Evolutionary conservation across 371 early-diverging fungal species (phyloP).

Genomic region (Apophysomyces sp.): DNA sequence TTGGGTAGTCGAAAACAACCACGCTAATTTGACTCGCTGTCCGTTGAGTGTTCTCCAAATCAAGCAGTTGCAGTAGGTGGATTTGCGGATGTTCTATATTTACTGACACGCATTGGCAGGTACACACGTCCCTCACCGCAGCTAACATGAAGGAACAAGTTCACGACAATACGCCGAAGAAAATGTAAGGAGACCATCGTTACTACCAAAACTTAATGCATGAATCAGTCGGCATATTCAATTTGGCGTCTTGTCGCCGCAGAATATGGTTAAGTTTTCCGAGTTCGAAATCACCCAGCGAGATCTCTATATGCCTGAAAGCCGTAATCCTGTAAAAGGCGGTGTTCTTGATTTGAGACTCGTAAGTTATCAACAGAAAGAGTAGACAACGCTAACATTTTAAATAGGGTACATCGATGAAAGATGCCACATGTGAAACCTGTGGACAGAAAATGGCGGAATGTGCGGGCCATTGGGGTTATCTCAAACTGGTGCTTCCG

Average conservation of each 20-base stretch:
- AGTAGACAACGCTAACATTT: background rate
- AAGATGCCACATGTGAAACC: conserved; percentile 85
- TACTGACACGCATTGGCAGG: background rate
- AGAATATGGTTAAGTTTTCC: conserved; percentile 80
- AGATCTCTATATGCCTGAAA: conserved; percentile 87
- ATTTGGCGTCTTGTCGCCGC: conserved; percentile 87
- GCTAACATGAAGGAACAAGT: conserved; percentile 77
- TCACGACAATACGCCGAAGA: conserved; percentile 74
- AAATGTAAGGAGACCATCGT: conserved; percentile 58
- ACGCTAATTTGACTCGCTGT: background rate
- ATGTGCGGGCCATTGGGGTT: conserved; percentile 99
- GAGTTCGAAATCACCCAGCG: conserved; percentile 90
- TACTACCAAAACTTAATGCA: conserved; percentile 9
- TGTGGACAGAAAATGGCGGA: conserved; percentile 89
- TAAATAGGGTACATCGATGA: conserved; percentile 87
- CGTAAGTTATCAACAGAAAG: conserved; percentile 40
- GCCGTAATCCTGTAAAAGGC: conserved; percentile 76
- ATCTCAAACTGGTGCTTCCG: conserved; percentile 92
- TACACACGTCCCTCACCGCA: background rate
- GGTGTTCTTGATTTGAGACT: conserved; percentile 92
- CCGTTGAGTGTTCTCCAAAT: background rate
- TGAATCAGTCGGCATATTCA: conserved; percentile 78
- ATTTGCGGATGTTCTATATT: background rate
- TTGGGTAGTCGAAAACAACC: background rate
- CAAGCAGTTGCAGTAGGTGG: background rate